These are phyloP conservation scores for Sanghuangporus weigelae DNA, from an alignment of 1,284 basidiomycete species.

Conservation along the genomic window DNA sequence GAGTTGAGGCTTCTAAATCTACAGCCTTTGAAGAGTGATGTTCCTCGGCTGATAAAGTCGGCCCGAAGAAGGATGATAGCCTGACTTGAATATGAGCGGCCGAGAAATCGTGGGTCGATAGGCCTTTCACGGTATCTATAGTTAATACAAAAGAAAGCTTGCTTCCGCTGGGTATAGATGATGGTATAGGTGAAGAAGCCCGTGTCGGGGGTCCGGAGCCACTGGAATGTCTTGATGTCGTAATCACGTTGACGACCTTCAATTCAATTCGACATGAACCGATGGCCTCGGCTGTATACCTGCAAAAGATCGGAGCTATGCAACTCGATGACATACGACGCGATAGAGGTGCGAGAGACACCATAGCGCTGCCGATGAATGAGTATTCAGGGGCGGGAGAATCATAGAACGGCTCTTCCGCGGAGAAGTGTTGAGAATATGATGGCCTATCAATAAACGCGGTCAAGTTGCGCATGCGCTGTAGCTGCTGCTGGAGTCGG, in stretches of 20 bases:
- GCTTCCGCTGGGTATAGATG: constrained; percentile 61
- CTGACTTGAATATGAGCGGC: constrained; percentile 81
- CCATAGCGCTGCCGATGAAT: constrained; percentile 83
- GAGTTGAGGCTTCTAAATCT: constrained; percentile 66
- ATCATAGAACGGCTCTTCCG: constrained; percentile 91
- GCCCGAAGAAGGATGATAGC: constrained; percentile 75
- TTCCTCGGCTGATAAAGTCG: constrained; percentile 68
- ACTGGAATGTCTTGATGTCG: constrained; percentile 53
- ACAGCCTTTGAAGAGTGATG: constrained; percentile 72
- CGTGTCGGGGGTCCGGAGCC: constrained; percentile 61
- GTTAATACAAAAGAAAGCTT: constrained; percentile 80
- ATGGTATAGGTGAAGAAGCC: constrained; percentile 62
- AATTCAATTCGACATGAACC: constrained; percentile 86
- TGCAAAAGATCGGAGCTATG: constrained; percentile 82
- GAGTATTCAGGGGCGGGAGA: constrained; percentile 81
- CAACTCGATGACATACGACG: constrained; percentile 73
- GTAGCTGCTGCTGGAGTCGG: constrained; percentile 82
- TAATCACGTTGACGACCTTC: constrained; percentile 69
- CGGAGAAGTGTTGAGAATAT: constrained; percentile 90
- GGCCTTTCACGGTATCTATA: constrained; percentile 81
- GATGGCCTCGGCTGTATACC: constrained; percentile 89
- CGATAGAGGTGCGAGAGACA: constrained; percentile 80
- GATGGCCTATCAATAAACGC: constrained; percentile 91
- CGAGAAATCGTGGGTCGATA: constrained; percentile 83
- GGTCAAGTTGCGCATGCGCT: constrained; percentile 91